Evolutionary conservation across 805 yeast genomes (phyloP).

Genomic region (Metschnikowia cubensis): DNA sequence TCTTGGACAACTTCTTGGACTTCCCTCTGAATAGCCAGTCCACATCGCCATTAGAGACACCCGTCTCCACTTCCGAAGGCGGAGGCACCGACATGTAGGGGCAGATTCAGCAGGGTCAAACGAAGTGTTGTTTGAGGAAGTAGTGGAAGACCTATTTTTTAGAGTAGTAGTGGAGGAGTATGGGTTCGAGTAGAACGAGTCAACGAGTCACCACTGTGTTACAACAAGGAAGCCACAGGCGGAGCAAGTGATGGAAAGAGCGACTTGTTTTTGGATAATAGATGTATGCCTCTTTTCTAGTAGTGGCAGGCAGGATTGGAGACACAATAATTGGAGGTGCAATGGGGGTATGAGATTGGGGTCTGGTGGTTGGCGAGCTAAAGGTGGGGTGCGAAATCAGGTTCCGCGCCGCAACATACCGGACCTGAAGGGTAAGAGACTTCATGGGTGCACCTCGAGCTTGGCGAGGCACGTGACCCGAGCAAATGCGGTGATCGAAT

Average conservation of each 20-base stretch:
- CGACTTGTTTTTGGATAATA: neutral
- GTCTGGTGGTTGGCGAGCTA: neutral
- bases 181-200: neutral
- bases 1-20: slow-evolving; percentile 52
- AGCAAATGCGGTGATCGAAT: neutral
- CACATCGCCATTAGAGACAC: slow-evolving; percentile 71
- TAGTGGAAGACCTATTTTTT: neutral
- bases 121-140: neutral
- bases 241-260: neutral
- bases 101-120: neutral
- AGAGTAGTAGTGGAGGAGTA: neutral
- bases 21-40: slow-evolving; percentile 86
- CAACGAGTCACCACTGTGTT: too few species aligned
- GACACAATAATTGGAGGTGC: too few species aligned
- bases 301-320: too few species aligned
- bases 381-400: slow-evolving; percentile 5
- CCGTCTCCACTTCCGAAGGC: slow-evolving; percentile 32
- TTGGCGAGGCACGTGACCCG: neutral
- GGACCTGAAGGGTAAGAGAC: neutral
- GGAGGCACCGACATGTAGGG: slow-evolving; percentile 12
- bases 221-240: too few species aligned
- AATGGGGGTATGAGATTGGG: too few species aligned
- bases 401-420: neutral
- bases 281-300: neutral
- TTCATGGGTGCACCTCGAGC: neutral